Base-by-base conservation (phyloP, 2,329 filamentous ascomycete species). In the Esteya vermicola region DNA sequence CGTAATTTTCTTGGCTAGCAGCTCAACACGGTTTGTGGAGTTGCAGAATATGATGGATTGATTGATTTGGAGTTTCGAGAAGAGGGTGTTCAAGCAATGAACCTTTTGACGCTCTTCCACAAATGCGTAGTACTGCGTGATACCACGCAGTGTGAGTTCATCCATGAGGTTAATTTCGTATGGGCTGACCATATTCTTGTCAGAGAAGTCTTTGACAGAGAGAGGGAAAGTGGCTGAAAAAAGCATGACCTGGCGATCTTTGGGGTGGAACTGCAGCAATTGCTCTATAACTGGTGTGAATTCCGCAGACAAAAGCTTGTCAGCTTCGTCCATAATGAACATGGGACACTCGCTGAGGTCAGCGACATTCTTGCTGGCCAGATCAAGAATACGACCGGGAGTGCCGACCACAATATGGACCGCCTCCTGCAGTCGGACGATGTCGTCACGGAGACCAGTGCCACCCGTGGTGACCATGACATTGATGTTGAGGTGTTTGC, bases 31-130 rank as follows among this genome's bases (percentile, higher is more conserved):
- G 61, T 96, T 96, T 40, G 91, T 98, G 31, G 91, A 98, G 64
- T 98, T 98, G 67, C 91, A 98, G 68, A 98, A 98, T 58, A 98
- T 98, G 66, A 98, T 98, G 47, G 93, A 98, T 67, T 98, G 91
- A 65, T 98, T 98, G 66, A 98, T 98, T 63, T 98, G 89, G 14
- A 98, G 77, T 63, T 95, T 94, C 51, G 88, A 95, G 69, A 98
- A 98, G 47, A 98, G 79, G 1, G 91, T 98, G 67, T 98, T 98
- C 49, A 98, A 67, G 60, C 91, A 98, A 65, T 98, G 93, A 18
- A 98, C 91, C 65, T 98, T 98, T 58, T 95, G 85, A 66, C 95
- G 95, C 65, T 98, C 91, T 62, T 98, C 91, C 39, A 98, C 93
- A 51, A 96, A 98, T 32, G 91, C 91, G 56, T 98, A 98, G 66